These are phyloP conservation scores for Magnolia changhungtana DNA, from an alignment of 164 flowering plant genomes.

Conservation along the genomic window DNA sequence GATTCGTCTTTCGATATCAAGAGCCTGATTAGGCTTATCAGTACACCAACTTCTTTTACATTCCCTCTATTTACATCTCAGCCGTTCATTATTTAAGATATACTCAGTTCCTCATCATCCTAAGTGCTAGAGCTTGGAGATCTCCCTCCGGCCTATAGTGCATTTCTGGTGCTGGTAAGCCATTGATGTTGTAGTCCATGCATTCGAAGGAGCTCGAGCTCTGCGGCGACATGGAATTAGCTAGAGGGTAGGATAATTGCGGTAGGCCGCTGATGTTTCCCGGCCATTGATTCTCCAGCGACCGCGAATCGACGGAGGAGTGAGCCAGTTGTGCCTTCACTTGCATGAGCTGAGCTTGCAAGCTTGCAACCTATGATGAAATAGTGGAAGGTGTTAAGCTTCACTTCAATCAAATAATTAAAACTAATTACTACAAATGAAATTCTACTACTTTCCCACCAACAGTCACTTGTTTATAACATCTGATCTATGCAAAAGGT, in stretches of 20 bases:
- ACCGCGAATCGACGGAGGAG: background rate
- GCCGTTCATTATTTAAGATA: background rate
- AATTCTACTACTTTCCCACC: too few species aligned
- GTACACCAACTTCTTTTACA: background rate
- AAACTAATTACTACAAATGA: too few species aligned
- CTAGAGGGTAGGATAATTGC: background rate
- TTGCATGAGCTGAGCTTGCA: slow-evolving; percentile 23
- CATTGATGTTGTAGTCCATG: slow-evolving; percentile 1
- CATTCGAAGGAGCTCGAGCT: slow-evolving; percentile 14
- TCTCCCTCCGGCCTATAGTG: slow-evolving; percentile 10
- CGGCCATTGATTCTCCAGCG: slow-evolving; percentile 10
- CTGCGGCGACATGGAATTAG: slow-evolving; percentile 7
- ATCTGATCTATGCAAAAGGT: too few species aligned
- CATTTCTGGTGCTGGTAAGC: background rate
- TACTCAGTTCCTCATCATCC: slow-evolving; percentile 15
- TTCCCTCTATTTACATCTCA: background rate
- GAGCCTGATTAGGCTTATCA: slow-evolving; percentile 3
- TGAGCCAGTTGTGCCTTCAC: slow-evolving; percentile 20
- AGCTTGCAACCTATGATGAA: slow-evolving; percentile 16
- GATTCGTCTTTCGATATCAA: background rate
- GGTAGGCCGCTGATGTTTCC: background rate
- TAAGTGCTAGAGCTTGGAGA: slow-evolving; percentile 16
- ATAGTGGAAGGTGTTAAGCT: background rate
- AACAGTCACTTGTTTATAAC: too few species aligned
- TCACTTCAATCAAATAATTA: background rate